Percentiles rank a stretch among this genome's conserved stretches.
These are phyloP conservation scores for Neofusicoccum laricinum DNA, from an alignment of 2,329 filamentous ascomycete species.

Conservation along the genomic window DNA sequence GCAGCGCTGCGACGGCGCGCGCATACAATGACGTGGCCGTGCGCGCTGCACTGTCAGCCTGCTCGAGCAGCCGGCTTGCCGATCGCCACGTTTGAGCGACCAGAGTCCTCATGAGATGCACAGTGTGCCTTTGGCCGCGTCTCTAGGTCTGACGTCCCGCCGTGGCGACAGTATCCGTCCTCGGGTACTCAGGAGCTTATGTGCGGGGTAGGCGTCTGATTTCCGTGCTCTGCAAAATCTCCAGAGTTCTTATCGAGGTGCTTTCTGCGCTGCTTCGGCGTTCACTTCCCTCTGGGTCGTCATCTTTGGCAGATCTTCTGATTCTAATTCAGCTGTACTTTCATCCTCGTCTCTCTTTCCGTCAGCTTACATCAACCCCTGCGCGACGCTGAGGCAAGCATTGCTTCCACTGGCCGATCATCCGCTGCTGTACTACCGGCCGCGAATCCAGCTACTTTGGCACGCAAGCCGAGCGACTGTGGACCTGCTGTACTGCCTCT, in stretches of 20 bases:
- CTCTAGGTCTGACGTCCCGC: background rate
- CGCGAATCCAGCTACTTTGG: background rate
- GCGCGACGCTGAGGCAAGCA: background rate
- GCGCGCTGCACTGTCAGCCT: slow-evolving; percentile 4
- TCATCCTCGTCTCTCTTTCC: background rate
- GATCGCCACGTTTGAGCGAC: slow-evolving; percentile 11
- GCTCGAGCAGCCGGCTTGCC: background rate
- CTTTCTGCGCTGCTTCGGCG: background rate
- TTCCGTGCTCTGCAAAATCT: background rate
- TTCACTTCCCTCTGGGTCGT: background rate
- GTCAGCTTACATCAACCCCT: slow-evolving; percentile 8
- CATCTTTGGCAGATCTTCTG: background rate
- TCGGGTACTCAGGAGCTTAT: too few relatives aligned
- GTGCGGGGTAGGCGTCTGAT: too few relatives aligned
- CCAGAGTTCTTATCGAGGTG: background rate
- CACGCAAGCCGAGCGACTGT: background rate
- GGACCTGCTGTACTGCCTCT: background rate
- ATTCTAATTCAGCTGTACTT: background rate
- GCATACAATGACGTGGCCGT: slow-evolving; percentile 1
- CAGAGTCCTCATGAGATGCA: background rate
- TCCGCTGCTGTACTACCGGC: background rate
- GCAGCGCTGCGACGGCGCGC: background rate
- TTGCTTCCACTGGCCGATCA: background rate
- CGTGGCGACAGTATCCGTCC: background rate
- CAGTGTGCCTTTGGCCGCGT: background rate